phyloP scores from a whole-genome alignment of 306 rosid species.

The Comarum palustre region DNA sequence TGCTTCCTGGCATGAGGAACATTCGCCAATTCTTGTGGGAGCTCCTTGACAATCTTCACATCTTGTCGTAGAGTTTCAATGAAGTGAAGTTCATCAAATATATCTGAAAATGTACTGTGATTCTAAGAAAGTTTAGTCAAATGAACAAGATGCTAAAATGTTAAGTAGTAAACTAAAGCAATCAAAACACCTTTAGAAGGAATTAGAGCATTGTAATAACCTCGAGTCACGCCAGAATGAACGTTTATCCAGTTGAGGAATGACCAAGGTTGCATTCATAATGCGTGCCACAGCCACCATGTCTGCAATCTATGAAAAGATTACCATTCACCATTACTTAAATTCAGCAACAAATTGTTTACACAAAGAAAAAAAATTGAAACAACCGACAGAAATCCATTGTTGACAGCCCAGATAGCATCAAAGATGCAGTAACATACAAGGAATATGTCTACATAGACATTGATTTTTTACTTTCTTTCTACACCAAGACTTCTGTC shows the following conservation, averaged over 20 bases:
- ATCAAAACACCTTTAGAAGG: constrained; percentile 19
- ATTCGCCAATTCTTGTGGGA: constrained; percentile 66
- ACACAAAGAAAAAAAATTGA: not conserved
- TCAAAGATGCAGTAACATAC: not conserved
- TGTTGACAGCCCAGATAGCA: not conserved
- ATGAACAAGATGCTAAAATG: not conserved
- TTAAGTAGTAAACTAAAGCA: constrained; percentile 5
- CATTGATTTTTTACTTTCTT: not conserved
- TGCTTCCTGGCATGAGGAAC: constrained; percentile 81
- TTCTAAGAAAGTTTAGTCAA: constrained; percentile 24
- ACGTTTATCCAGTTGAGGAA: constrained; percentile 85
- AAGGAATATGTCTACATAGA: not conserved
- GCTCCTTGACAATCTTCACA: constrained; percentile 61
- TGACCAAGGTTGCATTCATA: constrained; percentile 85
- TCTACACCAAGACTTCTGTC: not conserved
- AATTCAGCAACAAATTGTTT: constrained; percentile 1
- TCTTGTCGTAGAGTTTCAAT: constrained; percentile 66
- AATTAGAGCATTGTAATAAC: constrained; percentile 33
- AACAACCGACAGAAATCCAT: not conserved
- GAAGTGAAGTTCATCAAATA: constrained; percentile 81
- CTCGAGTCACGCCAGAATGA: constrained; percentile 93
- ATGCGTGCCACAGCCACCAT: constrained; percentile 90
- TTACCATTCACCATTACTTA: constrained; percentile 10
- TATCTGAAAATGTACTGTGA: constrained; percentile 78
- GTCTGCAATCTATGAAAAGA: constrained; percentile 69